Conservation (phyloP, 805 yeast species). For the Metschnikowia santaceciliae region DNA sequence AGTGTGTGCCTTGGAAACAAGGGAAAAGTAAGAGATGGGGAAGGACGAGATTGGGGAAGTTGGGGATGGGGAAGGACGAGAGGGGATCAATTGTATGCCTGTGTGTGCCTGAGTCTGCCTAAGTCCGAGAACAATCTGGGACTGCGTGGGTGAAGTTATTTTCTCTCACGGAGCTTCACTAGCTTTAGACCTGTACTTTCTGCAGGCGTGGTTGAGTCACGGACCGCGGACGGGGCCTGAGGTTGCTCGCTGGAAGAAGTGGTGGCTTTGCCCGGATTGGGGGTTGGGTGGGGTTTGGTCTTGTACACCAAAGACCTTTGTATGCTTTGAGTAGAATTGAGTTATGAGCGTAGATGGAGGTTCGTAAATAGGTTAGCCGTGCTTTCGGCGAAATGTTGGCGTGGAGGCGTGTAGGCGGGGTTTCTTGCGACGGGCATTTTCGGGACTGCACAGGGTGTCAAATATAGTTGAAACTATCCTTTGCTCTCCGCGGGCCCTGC, state of each 20-base stretch:
- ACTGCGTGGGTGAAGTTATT: background rate
- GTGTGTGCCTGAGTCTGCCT: background rate
- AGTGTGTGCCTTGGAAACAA: too few species aligned
- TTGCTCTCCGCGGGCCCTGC: background rate
- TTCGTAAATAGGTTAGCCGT: too few species aligned
- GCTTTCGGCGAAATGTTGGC: too few species aligned
- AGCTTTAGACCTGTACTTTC: background rate
- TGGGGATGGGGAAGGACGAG: background rate
- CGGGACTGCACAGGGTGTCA: background rate
- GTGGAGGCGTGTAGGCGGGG: background rate
- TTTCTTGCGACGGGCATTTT: background rate
- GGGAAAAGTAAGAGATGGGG: background rate
- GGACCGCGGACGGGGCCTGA: background rate
- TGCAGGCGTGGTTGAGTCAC: background rate
- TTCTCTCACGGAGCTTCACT: background rate
- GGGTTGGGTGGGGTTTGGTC: background rate
- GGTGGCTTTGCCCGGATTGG: too few species aligned
- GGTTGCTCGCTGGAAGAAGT: too few species aligned
- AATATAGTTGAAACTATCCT: background rate
- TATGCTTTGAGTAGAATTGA: too few species aligned
- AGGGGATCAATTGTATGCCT: background rate
- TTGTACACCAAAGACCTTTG: background rate
- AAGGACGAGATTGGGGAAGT: background rate
- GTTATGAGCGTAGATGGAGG: too few species aligned
- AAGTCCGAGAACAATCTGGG: constrained; percentile 1